These are phyloP conservation scores for Furcasterigmium sp. DNA, from an alignment of 2,329 filamentous ascomycete genomes.

Conservation along the genomic window DNA sequence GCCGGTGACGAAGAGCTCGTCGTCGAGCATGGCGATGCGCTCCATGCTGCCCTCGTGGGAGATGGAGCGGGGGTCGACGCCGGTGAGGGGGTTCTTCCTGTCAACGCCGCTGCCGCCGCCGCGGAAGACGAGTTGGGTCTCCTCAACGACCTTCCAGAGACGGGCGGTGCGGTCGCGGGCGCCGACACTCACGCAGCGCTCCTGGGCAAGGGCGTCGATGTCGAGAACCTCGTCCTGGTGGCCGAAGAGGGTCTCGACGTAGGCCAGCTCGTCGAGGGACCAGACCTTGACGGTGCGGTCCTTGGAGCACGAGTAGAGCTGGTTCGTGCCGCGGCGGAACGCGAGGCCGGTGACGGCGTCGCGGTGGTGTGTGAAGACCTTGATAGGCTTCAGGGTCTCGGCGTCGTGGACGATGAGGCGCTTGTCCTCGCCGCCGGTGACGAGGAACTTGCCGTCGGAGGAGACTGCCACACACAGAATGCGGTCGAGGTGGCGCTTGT, in stretches of 20 bases:
- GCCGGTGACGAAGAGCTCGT: slow-evolving; percentile 85
- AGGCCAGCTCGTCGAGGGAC: slow-evolving; percentile 87
- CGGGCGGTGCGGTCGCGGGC: slow-evolving; percentile 86
- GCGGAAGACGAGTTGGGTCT: slow-evolving; percentile 91
- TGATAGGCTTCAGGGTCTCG: slow-evolving; percentile 68
- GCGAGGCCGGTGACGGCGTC: slow-evolving; percentile 80
- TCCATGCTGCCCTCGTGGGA: slow-evolving; percentile 83
- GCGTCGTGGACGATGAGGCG: slow-evolving; percentile 87
- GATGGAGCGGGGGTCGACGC: slow-evolving; percentile 45
- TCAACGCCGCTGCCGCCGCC: slow-evolving; percentile 61
- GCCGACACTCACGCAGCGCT: slow-evolving; percentile 87
- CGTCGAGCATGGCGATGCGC: slow-evolving; percentile 83
- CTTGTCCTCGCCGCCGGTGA: slow-evolving; percentile 81
- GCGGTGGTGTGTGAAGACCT: slow-evolving; percentile 86
- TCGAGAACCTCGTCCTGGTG: slow-evolving; percentile 89
- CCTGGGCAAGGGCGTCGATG: slow-evolving; percentile 75
- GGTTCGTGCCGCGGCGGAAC: slow-evolving; percentile 83
- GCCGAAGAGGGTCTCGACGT: slow-evolving; percentile 92
- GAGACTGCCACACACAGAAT: slow-evolving; percentile 85
- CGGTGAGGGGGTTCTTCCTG: slow-evolving; percentile 35
- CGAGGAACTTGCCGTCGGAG: slow-evolving; percentile 83
- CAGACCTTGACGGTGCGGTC: slow-evolving; percentile 95
- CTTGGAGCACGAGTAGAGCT: slow-evolving; percentile 84
- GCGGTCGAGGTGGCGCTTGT: slow-evolving; percentile 70
- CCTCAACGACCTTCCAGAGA: slow-evolving; percentile 93